Evolutionary conservation across 345 rosid species (phyloP).

Genomic region (Corchorus olitorius): DNA sequence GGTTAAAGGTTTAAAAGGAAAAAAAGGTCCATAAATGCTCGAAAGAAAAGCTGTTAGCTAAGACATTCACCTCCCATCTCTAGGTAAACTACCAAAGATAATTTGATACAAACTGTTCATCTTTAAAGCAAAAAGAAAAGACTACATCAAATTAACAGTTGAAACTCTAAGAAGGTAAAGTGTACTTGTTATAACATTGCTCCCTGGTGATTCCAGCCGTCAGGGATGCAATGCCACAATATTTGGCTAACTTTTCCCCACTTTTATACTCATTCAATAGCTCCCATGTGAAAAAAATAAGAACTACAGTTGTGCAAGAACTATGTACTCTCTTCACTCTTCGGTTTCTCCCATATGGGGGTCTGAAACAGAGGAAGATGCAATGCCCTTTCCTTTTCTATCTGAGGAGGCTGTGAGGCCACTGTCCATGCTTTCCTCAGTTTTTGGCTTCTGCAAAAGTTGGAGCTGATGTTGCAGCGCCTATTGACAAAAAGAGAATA

Average conservation of each 20-base stretch:
- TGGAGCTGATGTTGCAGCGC: conserved; percentile 44
- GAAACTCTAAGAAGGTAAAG: not conserved
- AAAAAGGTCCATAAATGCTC: no score
- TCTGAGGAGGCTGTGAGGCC: conserved; percentile 28
- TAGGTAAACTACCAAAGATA: not conserved
- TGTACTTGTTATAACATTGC: not conserved
- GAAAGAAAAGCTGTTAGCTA: not conserved
- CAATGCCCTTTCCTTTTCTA: conserved; percentile 43
- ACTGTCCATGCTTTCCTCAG: conserved; percentile 21
- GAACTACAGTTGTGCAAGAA: not conserved
- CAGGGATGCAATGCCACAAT: not conserved
- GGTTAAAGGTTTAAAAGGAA: no score
- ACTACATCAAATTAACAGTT: not conserved
- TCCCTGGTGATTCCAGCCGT: not conserved
- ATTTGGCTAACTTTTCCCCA: not conserved
- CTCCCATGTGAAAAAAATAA: not conserved
- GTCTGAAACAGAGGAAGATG: conserved; percentile 24
- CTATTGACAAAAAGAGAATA: conserved; percentile 18
- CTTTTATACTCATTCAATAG: not conserved
- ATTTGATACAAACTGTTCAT: not conserved
- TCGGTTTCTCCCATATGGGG: conserved; percentile 14
- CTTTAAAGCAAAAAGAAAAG: not conserved
- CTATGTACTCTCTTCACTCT: conserved; percentile 27
- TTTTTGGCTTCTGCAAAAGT: conserved; percentile 26
- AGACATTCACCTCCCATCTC: not conserved